Percentiles rank a stretch among this genome's conserved stretches.
phyloP scores from a whole-genome alignment of 495 filamentous ascomycete species.

The Tuber microsphaerosporum region DNA sequence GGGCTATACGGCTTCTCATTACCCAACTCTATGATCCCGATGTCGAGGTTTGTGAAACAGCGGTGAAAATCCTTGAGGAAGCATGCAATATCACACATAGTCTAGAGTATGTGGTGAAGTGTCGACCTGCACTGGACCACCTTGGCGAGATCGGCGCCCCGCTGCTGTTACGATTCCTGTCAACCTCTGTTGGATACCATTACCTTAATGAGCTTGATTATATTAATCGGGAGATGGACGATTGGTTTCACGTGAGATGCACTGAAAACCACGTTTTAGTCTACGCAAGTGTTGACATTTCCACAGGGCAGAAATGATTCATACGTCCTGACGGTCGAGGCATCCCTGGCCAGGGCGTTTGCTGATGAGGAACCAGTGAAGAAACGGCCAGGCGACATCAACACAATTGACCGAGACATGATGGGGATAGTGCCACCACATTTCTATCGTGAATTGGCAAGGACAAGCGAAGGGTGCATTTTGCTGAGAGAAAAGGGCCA shows the following conservation, averaged over 20 bases:
- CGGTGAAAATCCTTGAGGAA: slow-evolving; percentile 94
- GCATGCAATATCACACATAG: slow-evolving; percentile 84
- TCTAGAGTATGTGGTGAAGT: slow-evolving; percentile 92
- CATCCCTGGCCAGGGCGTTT: slow-evolving; percentile 84
- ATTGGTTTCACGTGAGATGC: slow-evolving; percentile 69
- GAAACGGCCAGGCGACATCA: slow-evolving; percentile 33
- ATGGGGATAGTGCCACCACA: slow-evolving; percentile 77
- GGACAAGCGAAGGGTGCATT: slow-evolving; percentile 85
- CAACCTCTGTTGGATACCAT: slow-evolving; percentile 92
- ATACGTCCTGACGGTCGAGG: slow-evolving; percentile 91
- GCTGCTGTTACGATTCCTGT: slow-evolving; percentile 78
- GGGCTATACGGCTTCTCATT: slow-evolving; percentile 93
- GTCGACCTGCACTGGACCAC: slow-evolving; percentile 90
- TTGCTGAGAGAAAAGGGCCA: slow-evolving; percentile 87
- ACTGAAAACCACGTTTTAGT: not conserved
- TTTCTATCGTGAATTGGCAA: slow-evolving; percentile 91
- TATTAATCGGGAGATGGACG: slow-evolving; percentile 98
- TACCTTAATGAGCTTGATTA: slow-evolving; percentile 96
- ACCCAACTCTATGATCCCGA: slow-evolving; percentile 96
- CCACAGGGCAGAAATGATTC: slow-evolving; percentile 75
- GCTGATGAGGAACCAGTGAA: slow-evolving; percentile 54
- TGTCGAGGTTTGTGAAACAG: slow-evolving; percentile 88
- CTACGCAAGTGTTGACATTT: slow-evolving; percentile 14
- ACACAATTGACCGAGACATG: slow-evolving; percentile 52
- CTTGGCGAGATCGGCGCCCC: slow-evolving; percentile 95